phyloP scores from a whole-genome alignment of 2,329 filamentous ascomycete genomes.

The Davidsoniella eucalypti region DNA sequence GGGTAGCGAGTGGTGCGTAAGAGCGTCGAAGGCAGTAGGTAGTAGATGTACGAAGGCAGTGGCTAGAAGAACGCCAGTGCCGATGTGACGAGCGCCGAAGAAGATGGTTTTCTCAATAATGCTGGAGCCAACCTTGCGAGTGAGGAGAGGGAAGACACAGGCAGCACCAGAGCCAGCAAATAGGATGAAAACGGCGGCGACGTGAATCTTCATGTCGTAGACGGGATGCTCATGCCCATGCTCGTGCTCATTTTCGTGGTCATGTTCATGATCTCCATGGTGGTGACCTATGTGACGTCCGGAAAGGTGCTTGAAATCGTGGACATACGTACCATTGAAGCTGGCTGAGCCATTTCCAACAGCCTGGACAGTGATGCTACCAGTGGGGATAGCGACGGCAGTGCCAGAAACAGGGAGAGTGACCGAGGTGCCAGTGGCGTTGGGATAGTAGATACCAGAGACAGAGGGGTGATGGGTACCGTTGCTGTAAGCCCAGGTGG shows the following conservation, averaged over 20 bases:
- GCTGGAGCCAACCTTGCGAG: constrained; percentile 32
- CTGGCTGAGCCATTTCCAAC: too few species aligned
- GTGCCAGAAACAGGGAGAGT: too few species aligned
- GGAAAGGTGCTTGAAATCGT: background rate
- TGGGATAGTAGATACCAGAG: too few species aligned
- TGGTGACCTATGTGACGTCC: constrained; percentile 1
- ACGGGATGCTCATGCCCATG: constrained; percentile 11
- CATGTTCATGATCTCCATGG: background rate
- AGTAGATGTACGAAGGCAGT: constrained; percentile 68
- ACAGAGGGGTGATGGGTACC: too few species aligned
- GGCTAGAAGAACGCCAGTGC: constrained; percentile 58
- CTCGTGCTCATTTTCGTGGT: background rate
- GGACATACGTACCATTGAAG: too few species aligned
- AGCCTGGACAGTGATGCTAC: too few species aligned
- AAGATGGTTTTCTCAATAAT: constrained; percentile 41
- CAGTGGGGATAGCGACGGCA: too few species aligned
- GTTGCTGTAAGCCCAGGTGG: too few species aligned
- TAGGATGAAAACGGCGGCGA: constrained; percentile 37
- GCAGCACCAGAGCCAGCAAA: constrained; percentile 31
- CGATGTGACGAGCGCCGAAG: constrained; percentile 44
- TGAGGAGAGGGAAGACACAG: constrained; percentile 36
- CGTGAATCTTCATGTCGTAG: constrained; percentile 42
- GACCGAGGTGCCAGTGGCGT: too few species aligned
- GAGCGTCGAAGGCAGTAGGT: constrained; percentile 46
- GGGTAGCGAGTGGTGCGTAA: constrained; percentile 51